Conservation (phyloP, 352 stramenopile species). For the Pythium phragmitis region DNA sequence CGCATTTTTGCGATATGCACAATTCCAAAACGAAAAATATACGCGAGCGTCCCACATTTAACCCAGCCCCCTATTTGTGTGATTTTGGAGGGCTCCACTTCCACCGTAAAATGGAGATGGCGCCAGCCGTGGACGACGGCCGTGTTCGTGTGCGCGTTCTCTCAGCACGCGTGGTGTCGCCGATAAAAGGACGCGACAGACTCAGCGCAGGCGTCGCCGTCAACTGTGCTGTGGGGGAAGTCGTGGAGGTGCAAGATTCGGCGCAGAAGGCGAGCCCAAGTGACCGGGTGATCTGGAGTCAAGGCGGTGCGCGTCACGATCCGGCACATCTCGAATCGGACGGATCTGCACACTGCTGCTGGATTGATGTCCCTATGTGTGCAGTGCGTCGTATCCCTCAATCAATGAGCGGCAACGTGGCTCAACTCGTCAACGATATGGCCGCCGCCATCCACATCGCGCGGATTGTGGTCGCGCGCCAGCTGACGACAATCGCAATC, state of each 20-base stretch:
- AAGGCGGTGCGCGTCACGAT: slow-evolving; percentile 5
- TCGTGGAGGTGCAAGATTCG: slow-evolving; percentile 1
- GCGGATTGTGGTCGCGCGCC: slow-evolving; percentile 1
- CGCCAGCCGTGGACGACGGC: too few species aligned
- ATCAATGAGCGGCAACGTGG: slow-evolving; percentile 1
- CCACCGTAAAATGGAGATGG: too few species aligned
- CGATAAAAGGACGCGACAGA: neutral
- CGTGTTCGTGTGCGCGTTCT: slow-evolving; percentile 4
- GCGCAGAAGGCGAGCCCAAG: neutral
- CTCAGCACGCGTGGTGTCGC: neutral
- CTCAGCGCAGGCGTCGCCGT: neutral
- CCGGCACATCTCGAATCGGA: neutral
- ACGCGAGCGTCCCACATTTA: too few species aligned
- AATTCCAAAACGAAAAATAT: too few species aligned
- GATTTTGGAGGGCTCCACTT: neutral
- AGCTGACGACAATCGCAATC: slow-evolving; percentile 24
- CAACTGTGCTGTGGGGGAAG: slow-evolving; percentile 12
- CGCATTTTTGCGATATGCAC: too few species aligned
- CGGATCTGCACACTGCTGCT: neutral
- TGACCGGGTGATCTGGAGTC: slow-evolving; percentile 16
- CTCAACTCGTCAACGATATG: slow-evolving; percentile 12
- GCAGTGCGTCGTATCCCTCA: neutral
- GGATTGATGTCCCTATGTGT: neutral
- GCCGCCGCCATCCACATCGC: slow-evolving; percentile 16
- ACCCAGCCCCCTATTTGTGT: neutral